A percentile compares a stretch with the other conserved stretches of the same genome.
phyloP scores from a whole-genome alignment of 1,139 yeast species.

The Scheffersomyces segobiensis region DNA sequence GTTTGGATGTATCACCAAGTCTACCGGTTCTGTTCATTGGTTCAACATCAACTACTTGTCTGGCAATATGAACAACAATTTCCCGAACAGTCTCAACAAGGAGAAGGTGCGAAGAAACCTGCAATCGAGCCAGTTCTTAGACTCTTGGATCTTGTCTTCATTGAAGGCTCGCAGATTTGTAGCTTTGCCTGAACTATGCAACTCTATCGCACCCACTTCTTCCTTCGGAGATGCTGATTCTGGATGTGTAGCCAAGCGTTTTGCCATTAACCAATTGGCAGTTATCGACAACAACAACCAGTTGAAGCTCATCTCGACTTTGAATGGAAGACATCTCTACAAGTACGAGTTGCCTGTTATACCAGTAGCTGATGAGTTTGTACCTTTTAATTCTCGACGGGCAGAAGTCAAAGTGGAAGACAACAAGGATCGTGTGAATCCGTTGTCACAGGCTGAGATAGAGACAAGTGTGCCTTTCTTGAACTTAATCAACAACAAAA shows the following conservation, averaged over 20 bases:
- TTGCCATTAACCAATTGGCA: constrained; percentile 34
- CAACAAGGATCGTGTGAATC: constrained; percentile 23
- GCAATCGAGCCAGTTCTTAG: constrained; percentile 23
- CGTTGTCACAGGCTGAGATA: constrained; percentile 62
- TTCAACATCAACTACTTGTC: constrained; percentile 46
- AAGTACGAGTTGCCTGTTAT: constrained; percentile 45
- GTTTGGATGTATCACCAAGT: constrained; percentile 55
- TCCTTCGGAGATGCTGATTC: constrained; percentile 1
- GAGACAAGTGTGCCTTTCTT: constrained; percentile 63
- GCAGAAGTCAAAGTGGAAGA: neutral
- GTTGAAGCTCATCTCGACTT: constrained; percentile 42
- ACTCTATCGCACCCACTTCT: constrained; percentile 3
- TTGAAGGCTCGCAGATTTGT: constrained; percentile 33
- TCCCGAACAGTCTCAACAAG: constrained; percentile 18
- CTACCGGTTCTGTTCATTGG: constrained; percentile 67
- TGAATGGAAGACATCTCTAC: constrained; percentile 44
- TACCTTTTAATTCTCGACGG: constrained; percentile 1
- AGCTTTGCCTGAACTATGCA: constrained; percentile 26
- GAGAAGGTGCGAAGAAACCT: constrained; percentile 1
- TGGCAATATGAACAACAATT: constrained; percentile 32
- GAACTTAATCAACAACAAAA: constrained; percentile 45
- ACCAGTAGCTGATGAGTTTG: constrained; percentile 11
- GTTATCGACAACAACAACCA: constrained; percentile 36
- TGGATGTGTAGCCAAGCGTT: neutral
- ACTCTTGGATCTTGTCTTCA: constrained; percentile 44